phyloP scores from a whole-genome alignment of 1,284 basidiomycete genomes.

The Austroboletus novae-zelandiae region DNA sequence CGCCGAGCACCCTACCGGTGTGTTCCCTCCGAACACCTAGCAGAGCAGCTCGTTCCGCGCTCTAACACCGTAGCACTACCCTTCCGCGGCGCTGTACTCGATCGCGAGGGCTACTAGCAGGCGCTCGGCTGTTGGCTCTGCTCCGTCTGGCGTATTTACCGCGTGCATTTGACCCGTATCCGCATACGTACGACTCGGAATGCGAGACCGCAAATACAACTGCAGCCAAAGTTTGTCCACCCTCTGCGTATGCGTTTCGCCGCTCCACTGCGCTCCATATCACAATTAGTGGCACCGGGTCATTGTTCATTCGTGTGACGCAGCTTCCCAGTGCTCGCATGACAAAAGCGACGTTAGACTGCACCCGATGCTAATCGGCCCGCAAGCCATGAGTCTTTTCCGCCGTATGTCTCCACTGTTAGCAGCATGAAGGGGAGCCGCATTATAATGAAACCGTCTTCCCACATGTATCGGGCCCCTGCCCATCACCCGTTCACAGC shows the following conservation, averaged over 20 bases:
- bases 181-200: background rate
- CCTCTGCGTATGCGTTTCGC: too few relatives aligned
- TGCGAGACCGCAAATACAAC: background rate
- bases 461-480: background rate
- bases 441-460: background rate
- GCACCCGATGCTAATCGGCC: conserved; percentile 23
- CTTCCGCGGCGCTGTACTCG: background rate
- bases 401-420: conserved; percentile 22
- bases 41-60: too few relatives aligned
- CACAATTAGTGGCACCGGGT: background rate
- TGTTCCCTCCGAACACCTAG: conserved; percentile 21
- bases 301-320: background rate
- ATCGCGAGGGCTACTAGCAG: background rate
- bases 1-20: conserved; percentile 10
- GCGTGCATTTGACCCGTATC: conserved; percentile 4
- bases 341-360: conserved; percentile 2
- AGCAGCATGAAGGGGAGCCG: background rate
- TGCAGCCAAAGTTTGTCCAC: background rate
- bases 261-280: too few relatives aligned
- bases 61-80: conserved; percentile 16
- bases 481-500: background rate
- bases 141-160: conserved; percentile 12
- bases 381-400: conserved; percentile 21
- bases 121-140: background rate
- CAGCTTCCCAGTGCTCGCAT: background rate